Evolutionary conservation across 139 green algal genomes (phyloP), one percentile per base, ranked within the genome.

Genomic region (Chlorella sorokiniana): DNA sequence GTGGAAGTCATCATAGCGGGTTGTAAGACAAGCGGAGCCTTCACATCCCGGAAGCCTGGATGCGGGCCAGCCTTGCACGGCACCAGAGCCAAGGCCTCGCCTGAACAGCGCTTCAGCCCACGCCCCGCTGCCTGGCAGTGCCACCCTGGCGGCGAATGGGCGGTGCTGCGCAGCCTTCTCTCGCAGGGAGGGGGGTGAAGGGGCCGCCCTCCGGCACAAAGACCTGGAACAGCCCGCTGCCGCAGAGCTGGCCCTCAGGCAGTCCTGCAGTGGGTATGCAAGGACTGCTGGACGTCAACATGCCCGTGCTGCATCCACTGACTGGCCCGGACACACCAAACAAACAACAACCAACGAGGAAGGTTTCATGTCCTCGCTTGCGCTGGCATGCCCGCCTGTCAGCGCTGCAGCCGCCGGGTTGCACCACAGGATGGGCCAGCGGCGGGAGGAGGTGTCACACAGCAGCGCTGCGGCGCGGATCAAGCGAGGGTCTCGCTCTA

Each of bases 391-490:
- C 70, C 7, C 44, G 63, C 70, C 70, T 31, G 70, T n/a, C 5
- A 77, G 44, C 27, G 14, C 14, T 3, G 44, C 70, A 6, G 70
- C 70, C 8, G 31, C 70, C 44, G 14, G 27, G 44, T 77, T 77
- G 70, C 45, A 42, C 70, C 70, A 77, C 29, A 77, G 51, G 29
- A 77, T 18, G n/a, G 70, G 44, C 70, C 70, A 77, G 70, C 44
- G 70, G 4, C 44, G 44, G 31, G 31, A 14, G n/a, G 44, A 44
- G 70, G 45, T 29, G 45, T 77, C 44, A 33, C 70, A 77, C 22
- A 77, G 70, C 44, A 77, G 70, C 29, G 29, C 31, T 6, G 70
- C 44, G 27, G 29, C 25, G n/a, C 70, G 70, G 27, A 77, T 11
- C 31, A 33, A n/a, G 10, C 6, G n/a, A 20, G 70, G 70, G 0